Base-by-base conservation (phyloP, 2,329 filamentous ascomycete species). In the Lecanicillium sp. region DNA sequence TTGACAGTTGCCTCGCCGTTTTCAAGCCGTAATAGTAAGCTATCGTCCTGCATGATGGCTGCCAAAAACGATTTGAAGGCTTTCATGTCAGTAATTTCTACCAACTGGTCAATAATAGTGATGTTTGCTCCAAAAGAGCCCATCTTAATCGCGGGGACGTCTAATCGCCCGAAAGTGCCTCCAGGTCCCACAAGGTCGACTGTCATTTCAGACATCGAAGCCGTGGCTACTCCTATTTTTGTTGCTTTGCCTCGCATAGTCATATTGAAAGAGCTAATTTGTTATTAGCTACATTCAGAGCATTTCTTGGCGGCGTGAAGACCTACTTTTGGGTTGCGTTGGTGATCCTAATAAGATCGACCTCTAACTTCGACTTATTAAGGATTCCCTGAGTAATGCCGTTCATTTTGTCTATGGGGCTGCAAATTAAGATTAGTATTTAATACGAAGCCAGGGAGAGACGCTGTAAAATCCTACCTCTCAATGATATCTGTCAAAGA, bases 81-180 rank as follows among this genome's bases (percentile, higher is more conserved):
- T 6, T 28, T 28, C 38, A 40, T 40, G 15, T 40, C 33, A 15
- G 32, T 28, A 5, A 40, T 40, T 18, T 4, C 19, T 9, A 40
- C n/a, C 27, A 3, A 8, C 16, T 40, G 38, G 14, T 40, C 27
- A 5, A 36, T 18, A n/a, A 40, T 40, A 15, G 28, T 25, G 17
- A 40, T 35, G 18, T 36, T 28, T 3, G 38, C 33, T 14, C 38
- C 38, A 28, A 31, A n/a, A 8, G 38, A 36, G n/a, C 38, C 38
- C 38, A 40, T 40, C 33, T 40, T 40, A 14, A 40, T 40, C 14
- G 27, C 14, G 4, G 38, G 38, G 17, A 40, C 38, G 5, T 36
- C 11, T 18, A 40, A 17, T 13, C 38, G 38, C 3, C 38, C 38
- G 27, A 40, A 40, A 20, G 29, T 19, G 17, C 38, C 38, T 11